Conservation (phyloP, 2,329 filamentous ascomycete species). For the Penicillium sclerotigenum region DNA sequence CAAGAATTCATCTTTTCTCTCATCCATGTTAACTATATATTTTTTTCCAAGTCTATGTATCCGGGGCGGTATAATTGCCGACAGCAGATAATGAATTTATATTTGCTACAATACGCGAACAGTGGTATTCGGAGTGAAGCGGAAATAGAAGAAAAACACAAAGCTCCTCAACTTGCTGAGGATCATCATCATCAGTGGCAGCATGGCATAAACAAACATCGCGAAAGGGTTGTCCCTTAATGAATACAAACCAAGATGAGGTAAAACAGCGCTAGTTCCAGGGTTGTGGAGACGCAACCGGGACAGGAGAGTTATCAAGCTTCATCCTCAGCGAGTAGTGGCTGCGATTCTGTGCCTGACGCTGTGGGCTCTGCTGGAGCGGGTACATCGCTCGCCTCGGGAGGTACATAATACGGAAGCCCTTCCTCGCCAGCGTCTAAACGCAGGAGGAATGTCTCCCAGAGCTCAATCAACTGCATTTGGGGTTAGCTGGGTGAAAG, state of each 20-base stretch:
- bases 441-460: constrained; percentile 97
- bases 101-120: constrained; percentile 19
- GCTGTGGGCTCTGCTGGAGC: constrained; percentile 18
- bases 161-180: constrained; percentile 9
- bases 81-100: too few species aligned
- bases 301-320: constrained; percentile 3
- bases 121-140: constrained; percentile 17
- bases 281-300: constrained; percentile 1
- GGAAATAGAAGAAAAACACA: constrained; percentile 2
- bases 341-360: constrained; percentile 9
- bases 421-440: constrained; percentile 89
- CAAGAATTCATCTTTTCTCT: constrained; percentile 8
- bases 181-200: constrained; percentile 7
- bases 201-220: constrained; percentile 1
- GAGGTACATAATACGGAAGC: constrained; percentile 45
- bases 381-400: constrained; percentile 20
- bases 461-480: constrained; percentile 78
- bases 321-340: constrained; percentile 13
- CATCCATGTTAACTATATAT: neutral
- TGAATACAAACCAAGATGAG: constrained; percentile 4
- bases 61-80: too few species aligned
- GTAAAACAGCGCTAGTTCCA: neutral
- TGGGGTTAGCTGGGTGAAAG: constrained; percentile 20
- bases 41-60: neutral
- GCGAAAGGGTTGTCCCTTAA: neutral